These are phyloP conservation scores for Cytospora paraplurivora DNA, from an alignment of 2,329 filamentous ascomycete species.

Conservation along the genomic window DNA sequence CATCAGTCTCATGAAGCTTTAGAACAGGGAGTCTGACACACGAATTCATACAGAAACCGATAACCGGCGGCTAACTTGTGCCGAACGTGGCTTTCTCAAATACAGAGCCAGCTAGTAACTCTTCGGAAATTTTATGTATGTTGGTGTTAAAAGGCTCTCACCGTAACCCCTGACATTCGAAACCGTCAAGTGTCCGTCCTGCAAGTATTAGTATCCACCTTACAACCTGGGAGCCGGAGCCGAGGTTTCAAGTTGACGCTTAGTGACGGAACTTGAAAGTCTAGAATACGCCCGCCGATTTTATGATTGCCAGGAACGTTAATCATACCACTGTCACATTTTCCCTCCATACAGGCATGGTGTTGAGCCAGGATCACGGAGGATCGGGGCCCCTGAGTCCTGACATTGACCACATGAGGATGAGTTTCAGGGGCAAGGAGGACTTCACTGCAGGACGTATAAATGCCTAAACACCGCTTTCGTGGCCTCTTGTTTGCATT, in stretches of 20 bases:
- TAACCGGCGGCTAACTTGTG: too few species aligned
- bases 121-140: too few species aligned
- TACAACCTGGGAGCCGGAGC: not conserved
- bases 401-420: slow-evolving; percentile 1
- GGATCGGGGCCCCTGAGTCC: slow-evolving; percentile 12
- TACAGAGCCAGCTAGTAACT: too few species aligned
- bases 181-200: slow-evolving; percentile 6
- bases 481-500: not conserved
- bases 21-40: too few species aligned
- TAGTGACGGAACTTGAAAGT: slow-evolving; percentile 10
- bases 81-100: too few species aligned
- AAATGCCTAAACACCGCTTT: not conserved
- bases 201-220: slow-evolving; percentile 13
- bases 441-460: not conserved
- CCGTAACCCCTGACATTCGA: slow-evolving; percentile 6
- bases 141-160: not conserved
- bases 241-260: slow-evolving; percentile 22
- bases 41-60: too few species aligned
- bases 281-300: slow-evolving; percentile 1
- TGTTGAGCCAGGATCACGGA: slow-evolving; percentile 10
- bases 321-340: slow-evolving; percentile 14
- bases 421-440: not conserved
- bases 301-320: slow-evolving; percentile 4
- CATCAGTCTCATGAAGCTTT: too few species aligned
- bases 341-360: slow-evolving; percentile 17